Evolutionary conservation across 2,329 filamentous ascomycete species (phyloP).

Genomic region (Colletotrichum phormii): DNA sequence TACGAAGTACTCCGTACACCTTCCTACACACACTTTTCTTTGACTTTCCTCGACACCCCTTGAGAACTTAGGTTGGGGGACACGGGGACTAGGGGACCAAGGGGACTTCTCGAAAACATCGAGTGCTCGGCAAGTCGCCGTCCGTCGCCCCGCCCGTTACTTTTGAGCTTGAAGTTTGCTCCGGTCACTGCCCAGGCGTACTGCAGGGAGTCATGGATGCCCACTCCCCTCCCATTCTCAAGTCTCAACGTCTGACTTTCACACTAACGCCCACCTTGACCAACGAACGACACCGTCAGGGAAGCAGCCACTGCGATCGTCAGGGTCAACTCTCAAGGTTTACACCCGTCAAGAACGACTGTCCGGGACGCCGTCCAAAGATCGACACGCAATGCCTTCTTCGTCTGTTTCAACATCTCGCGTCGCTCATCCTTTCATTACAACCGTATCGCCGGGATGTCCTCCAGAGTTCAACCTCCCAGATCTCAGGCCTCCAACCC

Average conservation of each 20-base stretch:
- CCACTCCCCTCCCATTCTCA: not conserved
- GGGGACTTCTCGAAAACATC: not conserved
- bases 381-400: slow-evolving; percentile 16
- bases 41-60: not conserved
- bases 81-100: not conserved
- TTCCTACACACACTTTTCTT: not conserved
- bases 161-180: not conserved
- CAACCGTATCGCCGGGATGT: slow-evolving; percentile 14
- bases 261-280: not conserved
- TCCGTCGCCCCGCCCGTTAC: not conserved
- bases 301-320: slow-evolving; percentile 15
- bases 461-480: slow-evolving; percentile 6
- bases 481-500: not conserved
- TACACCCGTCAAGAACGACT: slow-evolving; percentile 18
- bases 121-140: slow-evolving; percentile 11
- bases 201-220: not conserved
- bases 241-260: not conserved
- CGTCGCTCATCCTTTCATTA: slow-evolving; percentile 30
- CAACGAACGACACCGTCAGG: not conserved
- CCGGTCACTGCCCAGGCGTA: not conserved
- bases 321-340: slow-evolving; percentile 21
- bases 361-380: slow-evolving; percentile 13
- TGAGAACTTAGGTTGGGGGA: not conserved
- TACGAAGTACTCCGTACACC: too few species aligned
- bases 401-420: slow-evolving; percentile 27